These are phyloP conservation scores for Paracorniculantispora psalliotae DNA, from an alignment of 2,329 filamentous ascomycete genomes.

Conservation along the genomic window DNA sequence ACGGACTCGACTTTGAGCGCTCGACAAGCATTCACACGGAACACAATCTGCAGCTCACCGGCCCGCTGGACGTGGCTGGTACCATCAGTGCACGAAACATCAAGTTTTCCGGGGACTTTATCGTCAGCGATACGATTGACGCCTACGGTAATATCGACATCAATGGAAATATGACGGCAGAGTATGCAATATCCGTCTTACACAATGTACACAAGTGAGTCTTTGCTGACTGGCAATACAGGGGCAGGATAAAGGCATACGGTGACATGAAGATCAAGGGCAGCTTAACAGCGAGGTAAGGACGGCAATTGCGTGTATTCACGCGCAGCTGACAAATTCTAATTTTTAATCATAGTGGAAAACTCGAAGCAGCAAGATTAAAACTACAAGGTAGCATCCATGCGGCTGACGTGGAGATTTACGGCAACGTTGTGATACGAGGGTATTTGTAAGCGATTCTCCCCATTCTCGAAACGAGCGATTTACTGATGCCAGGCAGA, in stretches of 20 bases:
- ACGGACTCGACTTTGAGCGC: constrained; percentile 23
- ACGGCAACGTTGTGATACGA: constrained; percentile 40
- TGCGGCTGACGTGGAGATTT: constrained; percentile 41
- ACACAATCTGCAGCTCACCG: constrained; percentile 33
- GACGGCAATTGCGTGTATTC: not conserved
- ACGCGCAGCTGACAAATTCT: not conserved
- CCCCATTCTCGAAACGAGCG: not conserved
- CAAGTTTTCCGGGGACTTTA: constrained; percentile 39
- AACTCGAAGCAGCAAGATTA: constrained; percentile 43
- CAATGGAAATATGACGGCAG: constrained; percentile 38
- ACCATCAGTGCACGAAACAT: constrained; percentile 43
- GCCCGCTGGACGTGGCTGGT: constrained; percentile 43
- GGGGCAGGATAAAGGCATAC: constrained; percentile 41
- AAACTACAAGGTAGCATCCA: constrained; percentile 39
- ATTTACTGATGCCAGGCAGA: constrained; percentile 15
- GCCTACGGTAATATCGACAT: constrained; percentile 41
- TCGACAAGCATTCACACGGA: constrained; percentile 40
- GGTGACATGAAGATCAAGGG: constrained; percentile 41
- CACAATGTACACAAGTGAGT: not conserved
- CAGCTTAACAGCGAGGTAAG: constrained; percentile 33
- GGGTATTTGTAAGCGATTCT: constrained; percentile 36
- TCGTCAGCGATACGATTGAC: constrained; percentile 40
- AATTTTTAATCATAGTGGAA: constrained; percentile 28
- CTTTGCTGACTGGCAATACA: constrained; percentile 18
- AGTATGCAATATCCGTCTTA: constrained; percentile 24